Evolutionary conservation across 2,329 filamentous ascomycete genomes (phyloP), one percentile per base, ranked within the genome.

Genomic region (Exserohilum turcica): DNA sequence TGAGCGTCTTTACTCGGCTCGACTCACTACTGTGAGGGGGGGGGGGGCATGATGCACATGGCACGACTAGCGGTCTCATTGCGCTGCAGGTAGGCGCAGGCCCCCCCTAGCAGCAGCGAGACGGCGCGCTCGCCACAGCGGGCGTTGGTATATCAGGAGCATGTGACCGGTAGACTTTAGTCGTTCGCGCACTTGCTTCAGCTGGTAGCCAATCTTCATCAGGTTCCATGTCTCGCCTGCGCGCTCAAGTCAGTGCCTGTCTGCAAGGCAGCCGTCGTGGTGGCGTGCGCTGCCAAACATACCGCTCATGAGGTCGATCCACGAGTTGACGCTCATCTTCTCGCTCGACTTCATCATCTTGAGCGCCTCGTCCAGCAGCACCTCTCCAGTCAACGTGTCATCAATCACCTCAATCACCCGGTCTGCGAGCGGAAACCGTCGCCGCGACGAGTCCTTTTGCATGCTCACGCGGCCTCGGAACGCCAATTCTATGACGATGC

Each of bases 301-400:
- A 97, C 93, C 94, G 76, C 92, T 97, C 92, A 99, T 93, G 65
- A 99, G 81, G 76, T 99, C 94, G 76, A 99, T 97, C 94, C 94
- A 99, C 39, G 91, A 91, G 81, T 91, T 94, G 64, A 99, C 94
- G 77, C 94, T 97, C 94, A 99, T 97, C 84, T 96, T 97, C 82
- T 99, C 94, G 77, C 92, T 97, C 66, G 90, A 88, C 83, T 99
- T 99, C 93, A 99, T 99, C 92, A 99, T 96, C 82, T 99, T 99
- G 72, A 99, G 81, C 54, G 94, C 91, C 81, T 99, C 94, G 78
- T 99, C 94, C 71, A 99, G 84, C 68, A 99, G 84, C 61, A 97
- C 94, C 80, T 99, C 94, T 66, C 94, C 94, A 5, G 94, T 99
- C 72, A 97, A 83, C 54, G 92, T 93, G 73, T 97, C 93, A 77